phyloP scores from a whole-genome alignment of 306 rosid species.

The Gleditsia sinensis region DNA sequence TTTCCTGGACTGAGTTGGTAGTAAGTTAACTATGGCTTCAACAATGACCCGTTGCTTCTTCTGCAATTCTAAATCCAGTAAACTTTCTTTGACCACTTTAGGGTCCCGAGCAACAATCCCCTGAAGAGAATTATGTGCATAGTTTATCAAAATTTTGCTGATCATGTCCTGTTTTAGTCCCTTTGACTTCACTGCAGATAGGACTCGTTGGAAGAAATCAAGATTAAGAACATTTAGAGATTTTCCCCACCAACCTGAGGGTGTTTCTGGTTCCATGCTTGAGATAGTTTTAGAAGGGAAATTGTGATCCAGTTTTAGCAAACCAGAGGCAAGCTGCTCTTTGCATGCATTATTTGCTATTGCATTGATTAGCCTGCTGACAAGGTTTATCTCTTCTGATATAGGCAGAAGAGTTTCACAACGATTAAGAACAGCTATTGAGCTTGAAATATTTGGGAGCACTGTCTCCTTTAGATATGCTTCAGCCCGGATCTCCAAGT shows the following conservation, averaged over 20 bases:
- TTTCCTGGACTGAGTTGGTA: conserved; percentile 21
- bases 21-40: conserved; percentile 9
- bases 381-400: neutral
- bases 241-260: conserved; percentile 21
- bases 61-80: conserved; percentile 7
- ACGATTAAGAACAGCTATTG: neutral
- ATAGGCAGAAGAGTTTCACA: conserved; percentile 3
- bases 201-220: conserved; percentile 20
- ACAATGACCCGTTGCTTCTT: conserved; percentile 12
- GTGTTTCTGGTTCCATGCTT: conserved; percentile 9
- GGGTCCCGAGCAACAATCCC: conserved; percentile 15
- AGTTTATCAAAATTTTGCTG: conserved; percentile 18
- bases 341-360: conserved; percentile 20
- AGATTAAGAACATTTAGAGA: conserved; percentile 15
- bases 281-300: conserved; percentile 21
- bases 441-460: neutral
- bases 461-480: conserved; percentile 21
- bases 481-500: conserved; percentile 22
- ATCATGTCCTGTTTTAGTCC: conserved; percentile 21
- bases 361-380: conserved; percentile 1
- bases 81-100: conserved; percentile 6
- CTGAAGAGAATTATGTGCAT: conserved; percentile 11
- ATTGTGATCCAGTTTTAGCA: conserved; percentile 19
- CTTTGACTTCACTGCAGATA: conserved; percentile 8
- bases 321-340: conserved; percentile 15